These are phyloP conservation scores for Groenewaldozyma salmanticensis DNA, from an alignment of 805 yeast species.

Conservation along the genomic window DNA sequence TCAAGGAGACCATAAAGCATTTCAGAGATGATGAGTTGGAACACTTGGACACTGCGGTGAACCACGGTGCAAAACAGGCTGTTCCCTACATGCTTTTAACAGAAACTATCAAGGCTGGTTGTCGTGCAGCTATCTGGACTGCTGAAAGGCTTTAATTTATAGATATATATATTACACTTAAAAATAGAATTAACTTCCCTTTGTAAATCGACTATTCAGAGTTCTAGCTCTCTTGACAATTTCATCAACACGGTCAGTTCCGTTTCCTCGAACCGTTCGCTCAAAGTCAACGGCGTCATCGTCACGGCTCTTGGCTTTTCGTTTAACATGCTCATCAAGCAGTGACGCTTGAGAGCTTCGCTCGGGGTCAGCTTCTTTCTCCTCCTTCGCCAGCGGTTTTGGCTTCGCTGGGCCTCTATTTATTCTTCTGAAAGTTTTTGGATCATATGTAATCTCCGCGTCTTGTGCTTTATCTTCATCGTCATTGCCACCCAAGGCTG, in stretches of 20 bases:
- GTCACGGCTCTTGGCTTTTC: constrained; percentile 8
- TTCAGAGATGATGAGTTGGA: constrained; percentile 94
- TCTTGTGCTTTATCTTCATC: not conserved
- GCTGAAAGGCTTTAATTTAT: constrained; percentile 64
- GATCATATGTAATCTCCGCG: constrained; percentile 6
- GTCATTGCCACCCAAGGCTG: constrained; percentile 12
- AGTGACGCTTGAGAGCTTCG: not conserved
- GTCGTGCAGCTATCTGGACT: constrained; percentile 81
- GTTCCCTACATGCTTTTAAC: constrained; percentile 85
- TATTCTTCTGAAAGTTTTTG: constrained; percentile 5
- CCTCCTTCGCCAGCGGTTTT: constrained; percentile 1
- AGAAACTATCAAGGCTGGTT: constrained; percentile 73
- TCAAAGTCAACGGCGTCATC: constrained; percentile 5
- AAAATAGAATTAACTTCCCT: constrained; percentile 2
- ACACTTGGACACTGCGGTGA: constrained; percentile 88
- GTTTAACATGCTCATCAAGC: not conserved
- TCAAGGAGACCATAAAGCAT: constrained; percentile 54
- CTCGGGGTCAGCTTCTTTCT: not conserved
- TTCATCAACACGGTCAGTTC: constrained; percentile 3
- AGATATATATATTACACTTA: not conserved
- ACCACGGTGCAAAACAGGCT: constrained; percentile 86
- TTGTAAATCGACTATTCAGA: constrained; percentile 9
- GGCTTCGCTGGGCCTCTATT: constrained; percentile 3
- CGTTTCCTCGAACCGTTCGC: constrained; percentile 3
- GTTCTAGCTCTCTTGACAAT: constrained; percentile 6